Conservation (phyloP, 2,329 filamentous ascomycete genomes). For the Aspergillus sergii region DNA sequence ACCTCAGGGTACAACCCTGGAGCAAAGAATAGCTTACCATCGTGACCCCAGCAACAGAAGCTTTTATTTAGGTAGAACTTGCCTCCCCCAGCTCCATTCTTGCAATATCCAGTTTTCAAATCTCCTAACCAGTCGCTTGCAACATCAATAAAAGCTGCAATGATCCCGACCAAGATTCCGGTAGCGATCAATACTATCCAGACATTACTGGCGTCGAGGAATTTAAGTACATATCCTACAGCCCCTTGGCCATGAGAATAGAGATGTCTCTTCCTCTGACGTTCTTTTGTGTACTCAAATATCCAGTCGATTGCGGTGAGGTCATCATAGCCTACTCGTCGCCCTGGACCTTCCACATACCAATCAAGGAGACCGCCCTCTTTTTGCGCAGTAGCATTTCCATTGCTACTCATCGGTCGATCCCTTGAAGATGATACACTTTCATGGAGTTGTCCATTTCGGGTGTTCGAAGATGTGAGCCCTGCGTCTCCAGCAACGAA, state of each 20-base stretch:
- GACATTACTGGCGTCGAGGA: conserved; percentile 84
- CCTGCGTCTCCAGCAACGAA: conserved; percentile 21
- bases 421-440: conserved; percentile 29
- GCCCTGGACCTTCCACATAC: conserved; percentile 85
- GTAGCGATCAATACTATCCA: conserved; percentile 89
- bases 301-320: conserved; percentile 99
- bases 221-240: conserved; percentile 69
- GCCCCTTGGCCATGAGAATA: conserved; percentile 70
- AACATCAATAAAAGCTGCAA: conserved; percentile 89
- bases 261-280: conserved; percentile 80
- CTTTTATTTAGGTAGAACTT: conserved; percentile 87
- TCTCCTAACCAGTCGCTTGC: conserved; percentile 92
- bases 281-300: conserved; percentile 96
- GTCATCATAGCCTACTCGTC: conserved; percentile 92
- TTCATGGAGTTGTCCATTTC: conserved; percentile 29
- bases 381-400: conserved; percentile 37
- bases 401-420: conserved; percentile 25
- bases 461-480: conserved; percentile 28
- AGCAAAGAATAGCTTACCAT: conserved; percentile 48
- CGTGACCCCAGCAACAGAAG: conserved; percentile 93
- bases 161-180: conserved; percentile 77
- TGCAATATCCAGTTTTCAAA: conserved; percentile 86
- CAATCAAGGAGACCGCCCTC: conserved; percentile 64
- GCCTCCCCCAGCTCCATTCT: conserved; percentile 73
- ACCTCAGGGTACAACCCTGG: background rate